Percentiles rank a stretch among this genome's conserved stretches.
Conservation (phyloP, 345 rosid genomes). For the Acer negundo region DNA sequence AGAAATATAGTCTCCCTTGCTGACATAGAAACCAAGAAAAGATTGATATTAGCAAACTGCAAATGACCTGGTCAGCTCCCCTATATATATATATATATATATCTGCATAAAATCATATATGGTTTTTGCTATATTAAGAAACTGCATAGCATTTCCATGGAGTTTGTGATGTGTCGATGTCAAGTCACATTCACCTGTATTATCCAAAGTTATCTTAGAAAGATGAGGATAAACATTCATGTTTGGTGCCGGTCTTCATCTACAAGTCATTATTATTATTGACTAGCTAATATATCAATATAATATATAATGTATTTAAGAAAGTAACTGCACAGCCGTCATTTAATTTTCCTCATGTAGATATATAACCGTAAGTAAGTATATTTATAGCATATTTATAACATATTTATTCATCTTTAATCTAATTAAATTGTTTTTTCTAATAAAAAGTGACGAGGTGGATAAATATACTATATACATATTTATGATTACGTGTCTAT, state of each 20-base stretch:
- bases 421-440: no score
- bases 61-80: not conserved
- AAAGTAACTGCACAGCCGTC: not conserved
- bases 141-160: no score
- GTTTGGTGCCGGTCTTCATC: constrained; percentile 24
- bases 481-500: no score
- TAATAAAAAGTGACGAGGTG: no score
- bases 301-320: not conserved
- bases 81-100: no score
- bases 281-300: not conserved
- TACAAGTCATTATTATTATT: not conserved
- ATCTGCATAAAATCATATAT: not conserved
- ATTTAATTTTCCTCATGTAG: no score
- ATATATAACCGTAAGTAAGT: no score
- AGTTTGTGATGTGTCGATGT: not conserved
- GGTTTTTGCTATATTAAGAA: not conserved
- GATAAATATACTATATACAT: no score
- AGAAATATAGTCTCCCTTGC: not conserved
- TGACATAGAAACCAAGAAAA: not conserved
- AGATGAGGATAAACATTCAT: constrained; percentile 17
- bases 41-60: not conserved
- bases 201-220: constrained; percentile 17
- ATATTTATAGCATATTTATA: no score
- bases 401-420: no score
- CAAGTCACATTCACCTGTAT: constrained; percentile 15